Base-by-base conservation (phyloP, 2,329 filamentous ascomycete species). In the Scedosporium dehoogii region DNA sequence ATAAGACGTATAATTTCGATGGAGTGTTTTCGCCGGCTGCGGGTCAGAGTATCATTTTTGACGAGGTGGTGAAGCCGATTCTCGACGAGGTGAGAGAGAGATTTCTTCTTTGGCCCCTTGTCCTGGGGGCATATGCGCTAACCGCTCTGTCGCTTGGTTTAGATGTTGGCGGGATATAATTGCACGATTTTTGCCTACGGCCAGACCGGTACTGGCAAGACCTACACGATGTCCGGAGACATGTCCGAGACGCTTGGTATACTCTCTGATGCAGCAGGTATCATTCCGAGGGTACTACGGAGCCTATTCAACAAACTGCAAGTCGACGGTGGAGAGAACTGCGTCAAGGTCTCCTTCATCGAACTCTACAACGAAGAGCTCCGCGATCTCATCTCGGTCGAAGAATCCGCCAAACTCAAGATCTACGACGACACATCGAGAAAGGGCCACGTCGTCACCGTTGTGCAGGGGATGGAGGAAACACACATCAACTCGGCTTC, bases 101-200 rank as follows among this genome's bases (percentile, higher is more conserved):
- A 58, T 63, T 21, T 42, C 1, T 57, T 51, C 46, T 51, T 23
- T 51, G 3, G 10, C 16, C 16, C 10, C 33, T 27, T 58, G 3
- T n/a, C 2, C 3, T 16, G 14, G 14, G 14, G 33, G 14, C 3
- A 18, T n/a, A 23, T 9, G n/a, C 25, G 21, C n/a, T 51, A 46
- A n/a, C 21, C 16, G 7, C 53, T n/a, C 38, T 44, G 21, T 44
- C 25, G 33, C 33, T 38, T 41, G 38, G 59, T 25, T 23, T 68
- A 96, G 91, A 96, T 97, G 81, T 83, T 99, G 51, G 84, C 87
- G 25, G 94, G 94, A 60, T 97, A 91, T 77, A 99, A 99, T 74
- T 99, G 94, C 76, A 99, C 94, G 4, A 96, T 99, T 64, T 99
- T 99, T 70, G 94, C 94, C 41, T 99, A 99, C 73, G 94, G 94